A percentile compares a stretch with the other conserved stretches of the same genome.
These are phyloP conservation scores for Neonectria punicea DNA, from an alignment of 2,329 filamentous ascomycete species.

Conservation along the genomic window DNA sequence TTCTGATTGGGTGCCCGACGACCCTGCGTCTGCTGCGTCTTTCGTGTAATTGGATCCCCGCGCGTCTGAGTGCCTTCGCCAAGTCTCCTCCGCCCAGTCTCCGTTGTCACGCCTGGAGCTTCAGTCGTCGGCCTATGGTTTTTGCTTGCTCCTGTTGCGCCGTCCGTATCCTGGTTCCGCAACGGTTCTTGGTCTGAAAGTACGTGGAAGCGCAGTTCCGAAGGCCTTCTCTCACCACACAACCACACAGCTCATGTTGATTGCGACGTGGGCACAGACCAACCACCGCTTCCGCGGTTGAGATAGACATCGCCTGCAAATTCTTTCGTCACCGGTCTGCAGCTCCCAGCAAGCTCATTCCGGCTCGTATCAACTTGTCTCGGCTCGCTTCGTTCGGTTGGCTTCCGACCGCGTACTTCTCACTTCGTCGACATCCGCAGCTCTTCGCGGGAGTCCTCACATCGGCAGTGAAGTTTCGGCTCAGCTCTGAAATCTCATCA, in stretches of 20 bases:
- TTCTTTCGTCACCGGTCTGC: conserved; percentile 11
- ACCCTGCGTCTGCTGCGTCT: neutral
- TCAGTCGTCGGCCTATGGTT: conserved; percentile 9
- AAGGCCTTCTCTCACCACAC: neutral
- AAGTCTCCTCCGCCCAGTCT: neutral
- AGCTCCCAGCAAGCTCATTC: conserved; percentile 1
- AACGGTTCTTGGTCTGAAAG: conserved; percentile 7
- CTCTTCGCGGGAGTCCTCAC: neutral
- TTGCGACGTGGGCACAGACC: conserved; percentile 18
- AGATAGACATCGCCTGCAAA: conserved; percentile 4
- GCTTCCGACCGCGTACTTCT: neutral
- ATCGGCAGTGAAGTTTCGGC: neutral
- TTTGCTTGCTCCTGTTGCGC: conserved; percentile 14
- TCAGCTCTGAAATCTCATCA: neutral
- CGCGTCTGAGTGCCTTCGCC: neutral
- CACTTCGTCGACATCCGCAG: neutral
- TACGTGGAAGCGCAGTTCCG: neutral
- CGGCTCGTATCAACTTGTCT: conserved; percentile 9
- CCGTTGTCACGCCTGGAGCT: conserved; percentile 11
- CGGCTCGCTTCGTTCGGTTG: neutral
- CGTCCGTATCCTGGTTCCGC: conserved; percentile 10
- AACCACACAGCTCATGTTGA: conserved; percentile 4
- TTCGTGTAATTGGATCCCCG: neutral
- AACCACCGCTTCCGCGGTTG: conserved; percentile 13
- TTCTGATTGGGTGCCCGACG: conserved; percentile 14